A percentile compares a stretch with the other conserved stretches of the same genome.
Conservation (phyloP, 495 filamentous ascomycete species). For the Hypoxylon fuscum region DNA sequence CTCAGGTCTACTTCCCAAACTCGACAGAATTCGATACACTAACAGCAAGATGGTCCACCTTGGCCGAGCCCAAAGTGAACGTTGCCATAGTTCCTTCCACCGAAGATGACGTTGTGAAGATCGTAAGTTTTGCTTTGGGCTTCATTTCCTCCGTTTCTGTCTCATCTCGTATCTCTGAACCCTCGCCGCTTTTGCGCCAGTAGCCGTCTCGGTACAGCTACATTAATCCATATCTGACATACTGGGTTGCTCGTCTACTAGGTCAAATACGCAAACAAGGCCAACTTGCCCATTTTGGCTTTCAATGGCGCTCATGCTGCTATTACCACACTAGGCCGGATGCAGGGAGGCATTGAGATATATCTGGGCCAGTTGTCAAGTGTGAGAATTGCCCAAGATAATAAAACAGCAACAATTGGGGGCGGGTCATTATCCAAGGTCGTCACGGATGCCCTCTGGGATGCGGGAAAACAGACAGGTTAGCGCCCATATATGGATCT, state of each 20-base stretch:
- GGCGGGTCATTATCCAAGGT: conserved; percentile 56
- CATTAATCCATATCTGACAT: too few relatives aligned
- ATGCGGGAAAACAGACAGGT: conserved; percentile 51
- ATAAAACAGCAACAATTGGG: conserved; percentile 58
- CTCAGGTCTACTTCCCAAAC: conserved; percentile 51
- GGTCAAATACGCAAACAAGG: conserved; percentile 57
- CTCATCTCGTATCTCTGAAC: not conserved
- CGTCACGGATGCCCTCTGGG: conserved; percentile 49
- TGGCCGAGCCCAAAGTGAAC: conserved; percentile 50
- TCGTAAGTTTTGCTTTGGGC: conserved; percentile 41
- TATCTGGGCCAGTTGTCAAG: conserved; percentile 52
- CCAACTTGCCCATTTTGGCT: conserved; percentile 60
- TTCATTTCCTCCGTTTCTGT: not conserved
- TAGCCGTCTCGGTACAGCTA: not conserved
- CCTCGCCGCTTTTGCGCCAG: not conserved
- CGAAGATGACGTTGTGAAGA: conserved; percentile 58
- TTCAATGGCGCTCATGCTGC: conserved; percentile 59
- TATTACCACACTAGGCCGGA: conserved; percentile 51
- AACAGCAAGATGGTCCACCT: conserved; percentile 41
- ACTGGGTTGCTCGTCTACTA: too few relatives aligned
- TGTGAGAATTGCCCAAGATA: conserved; percentile 52
- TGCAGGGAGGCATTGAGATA: conserved; percentile 62
- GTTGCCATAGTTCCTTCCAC: conserved; percentile 55
- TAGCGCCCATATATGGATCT: not conserved
- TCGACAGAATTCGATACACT: not conserved